Base-by-base conservation (phyloP, 1,284 basidiomycete genomes). In the Exobasidium rhododendri region DNA sequence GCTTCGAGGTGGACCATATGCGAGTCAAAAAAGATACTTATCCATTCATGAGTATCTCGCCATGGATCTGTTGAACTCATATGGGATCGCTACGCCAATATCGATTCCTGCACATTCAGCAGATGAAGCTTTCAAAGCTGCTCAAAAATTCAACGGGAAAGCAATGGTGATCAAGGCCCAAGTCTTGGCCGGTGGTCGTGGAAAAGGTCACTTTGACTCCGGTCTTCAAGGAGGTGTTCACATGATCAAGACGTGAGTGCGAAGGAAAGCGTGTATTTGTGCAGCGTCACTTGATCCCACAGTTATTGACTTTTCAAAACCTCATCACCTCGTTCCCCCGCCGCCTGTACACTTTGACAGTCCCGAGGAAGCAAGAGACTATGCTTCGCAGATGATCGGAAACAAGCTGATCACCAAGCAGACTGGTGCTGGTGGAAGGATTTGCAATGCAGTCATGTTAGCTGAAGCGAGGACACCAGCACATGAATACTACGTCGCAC, bases 41-140 rank as follows among this genome's bases (percentile, higher is more conserved):
- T 96, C 92, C 52, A 94, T 99, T 79, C 94, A 99, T 83, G 94
- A 99, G 84, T 92, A 97, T 83, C 92, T 97, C 81, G 96, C 93
- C 58, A 90, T 97, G 82, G 88, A 89, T 74, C 85, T 98, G 54
- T 86, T 98, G 75, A 97, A 97, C 84, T 88, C 97, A 92, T 97
- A 97, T 83, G 93, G 92, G 55, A 90, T 98, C 66, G 88, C 92
- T 30, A 97, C 94, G n/a, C 96, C 96, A 35, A 92, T 90, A 82
- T 90, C 91, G 76, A 82, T 93, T 56, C 84, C 89, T 46, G 96
- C 96, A 52, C 90, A 90, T 81, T 86, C 91, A 20, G 86, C 93
- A 2, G 85, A 92, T 70, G 96, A 98, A 83, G 94, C 94, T 6
- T 91, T 86, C 82, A 84, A 89, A 70, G 92, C 92, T 58, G 93